Evolutionary conservation across 805 yeast genomes (phyloP).

Genomic region (Candida nonsorbophila): DNA sequence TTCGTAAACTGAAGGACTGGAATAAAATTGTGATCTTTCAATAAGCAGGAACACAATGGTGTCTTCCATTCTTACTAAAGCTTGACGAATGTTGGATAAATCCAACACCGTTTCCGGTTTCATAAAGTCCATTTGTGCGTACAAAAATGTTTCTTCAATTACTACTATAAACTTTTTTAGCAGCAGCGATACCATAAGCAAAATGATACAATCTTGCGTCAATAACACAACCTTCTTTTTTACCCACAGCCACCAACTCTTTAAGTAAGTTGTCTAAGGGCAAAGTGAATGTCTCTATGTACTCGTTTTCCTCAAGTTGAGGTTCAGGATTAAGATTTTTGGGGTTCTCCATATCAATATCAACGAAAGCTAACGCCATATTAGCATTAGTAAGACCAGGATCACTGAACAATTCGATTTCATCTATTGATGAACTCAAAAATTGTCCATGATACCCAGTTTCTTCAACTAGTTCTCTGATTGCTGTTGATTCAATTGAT

Average conservation of each 20-base stretch:
- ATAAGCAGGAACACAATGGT: conserved; percentile 88
- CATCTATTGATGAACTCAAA: conserved; percentile 16
- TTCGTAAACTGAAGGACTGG: conserved; percentile 70
- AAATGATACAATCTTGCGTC: conserved; percentile 87
- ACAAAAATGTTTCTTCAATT: conserved; percentile 3
- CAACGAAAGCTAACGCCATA: conserved; percentile 70
- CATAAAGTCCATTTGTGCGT: conserved; percentile 76
- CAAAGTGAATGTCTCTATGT: conserved; percentile 79
- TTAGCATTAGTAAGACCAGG: conserved; percentile 90
- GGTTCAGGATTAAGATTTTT: conserved; percentile 68
- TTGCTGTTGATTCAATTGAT: conserved; percentile 70
- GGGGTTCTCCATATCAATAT: conserved; percentile 63
- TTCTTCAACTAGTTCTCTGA: conserved; percentile 85
- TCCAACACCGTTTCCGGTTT: conserved; percentile 79
- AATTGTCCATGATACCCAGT: conserved; percentile 84
- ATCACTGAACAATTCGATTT: conserved; percentile 53
- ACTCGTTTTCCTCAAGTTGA: conserved; percentile 84
- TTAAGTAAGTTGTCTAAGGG: conserved; percentile 57
- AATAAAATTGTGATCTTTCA: conserved; percentile 85
- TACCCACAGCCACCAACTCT: conserved; percentile 44
- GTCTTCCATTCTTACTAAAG: conserved; percentile 91
- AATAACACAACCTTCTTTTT: conserved; percentile 62
- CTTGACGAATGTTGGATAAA: conserved; percentile 75
- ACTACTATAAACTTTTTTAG: no score
- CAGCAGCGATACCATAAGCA: no score